Base-by-base conservation (phyloP, 148 eudicot genomes). In the Selenicereus undatus region DNA sequence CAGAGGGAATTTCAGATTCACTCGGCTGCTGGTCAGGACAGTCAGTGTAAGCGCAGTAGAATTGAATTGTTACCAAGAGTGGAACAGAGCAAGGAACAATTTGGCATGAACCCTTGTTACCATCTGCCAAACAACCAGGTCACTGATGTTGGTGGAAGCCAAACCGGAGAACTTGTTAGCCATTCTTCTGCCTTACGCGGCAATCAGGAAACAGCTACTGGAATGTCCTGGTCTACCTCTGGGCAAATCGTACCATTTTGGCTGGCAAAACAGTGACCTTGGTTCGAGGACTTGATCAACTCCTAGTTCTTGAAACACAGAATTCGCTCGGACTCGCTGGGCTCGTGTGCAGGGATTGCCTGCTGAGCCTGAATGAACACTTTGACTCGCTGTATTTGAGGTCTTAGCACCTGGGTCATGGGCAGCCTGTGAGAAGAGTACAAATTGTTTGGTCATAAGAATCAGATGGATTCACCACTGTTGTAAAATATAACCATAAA, bases 221-320 rank as follows among this genome's bases (percentile, higher is more conserved):
- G 83, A 5, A 45, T 84, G 64, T 52, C 87, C 0, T 87, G 89
- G 89, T 77, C 89, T 24, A 14, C 58, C 64, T 84, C 80, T 35
- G 89, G 83, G 26, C 86, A 86, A 77, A 79, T 78, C 14, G 79
- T 87, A 29, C 89, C 89, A 17, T 87, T 87, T 78, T 87, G 89
- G 89, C 85, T 87, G 54, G 85, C 85, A 52, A 87, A 85, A 80
- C 86, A 80, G 76, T 84, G 75, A 76, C 12, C 43, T 43, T 43
- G 66, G 26, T 45, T 62, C 12, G 18, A 48, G 52, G 76, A 18
- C 65, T 75, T 24, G 39, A 29, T 66, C 16, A 27, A 27, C 18
- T 68, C 68, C 51, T 10, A 73, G 29, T 43, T 39, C 71, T 39
- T n/a, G 71, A 58, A 45, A 30, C 21, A 11, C 13, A 48, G 29